Conservation (phyloP, 805 yeast genomes). For the Yarrowia deformans region DNA sequence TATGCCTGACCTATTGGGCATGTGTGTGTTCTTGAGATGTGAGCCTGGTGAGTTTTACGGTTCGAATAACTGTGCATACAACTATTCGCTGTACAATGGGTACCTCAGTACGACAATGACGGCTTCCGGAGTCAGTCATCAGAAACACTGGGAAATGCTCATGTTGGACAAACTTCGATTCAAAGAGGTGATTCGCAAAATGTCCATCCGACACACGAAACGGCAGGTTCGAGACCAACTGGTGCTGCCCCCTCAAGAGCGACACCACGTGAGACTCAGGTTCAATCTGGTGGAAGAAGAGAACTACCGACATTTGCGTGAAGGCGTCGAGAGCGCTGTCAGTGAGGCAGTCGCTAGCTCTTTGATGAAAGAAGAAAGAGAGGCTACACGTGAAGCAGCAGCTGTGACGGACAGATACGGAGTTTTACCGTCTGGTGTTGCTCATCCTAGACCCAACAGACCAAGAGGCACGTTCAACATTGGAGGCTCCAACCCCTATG, state of each 20-base stretch:
- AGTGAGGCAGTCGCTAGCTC: conserved; percentile 9
- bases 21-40: conserved; percentile 69
- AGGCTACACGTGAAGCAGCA: background rate
- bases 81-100: background rate
- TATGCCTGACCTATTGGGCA: conserved; percentile 71
- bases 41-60: conserved; percentile 55
- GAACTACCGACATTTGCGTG: conserved; percentile 62
- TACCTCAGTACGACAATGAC: background rate
- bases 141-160: conserved; percentile 36
- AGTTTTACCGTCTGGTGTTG: background rate
- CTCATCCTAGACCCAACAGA: background rate
- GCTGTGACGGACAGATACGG: conserved; percentile 13
- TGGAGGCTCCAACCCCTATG: conserved; percentile 54
- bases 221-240: conserved; percentile 81
- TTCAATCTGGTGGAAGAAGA: conserved; percentile 86
- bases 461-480: conserved; percentile 16
- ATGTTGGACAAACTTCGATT: conserved; percentile 51
- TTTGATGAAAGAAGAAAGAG: background rate
- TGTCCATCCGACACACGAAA: conserved; percentile 83
- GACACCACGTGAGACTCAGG: conserved; percentile 73
- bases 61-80: background rate
- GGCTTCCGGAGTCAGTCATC: background rate
- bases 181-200: conserved; percentile 58
- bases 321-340: conserved; percentile 4
- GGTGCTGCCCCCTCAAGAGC: conserved; percentile 75